These are phyloP conservation scores for Letharia lupina DNA, from an alignment of 495 filamentous ascomycete species.

Conservation along the genomic window DNA sequence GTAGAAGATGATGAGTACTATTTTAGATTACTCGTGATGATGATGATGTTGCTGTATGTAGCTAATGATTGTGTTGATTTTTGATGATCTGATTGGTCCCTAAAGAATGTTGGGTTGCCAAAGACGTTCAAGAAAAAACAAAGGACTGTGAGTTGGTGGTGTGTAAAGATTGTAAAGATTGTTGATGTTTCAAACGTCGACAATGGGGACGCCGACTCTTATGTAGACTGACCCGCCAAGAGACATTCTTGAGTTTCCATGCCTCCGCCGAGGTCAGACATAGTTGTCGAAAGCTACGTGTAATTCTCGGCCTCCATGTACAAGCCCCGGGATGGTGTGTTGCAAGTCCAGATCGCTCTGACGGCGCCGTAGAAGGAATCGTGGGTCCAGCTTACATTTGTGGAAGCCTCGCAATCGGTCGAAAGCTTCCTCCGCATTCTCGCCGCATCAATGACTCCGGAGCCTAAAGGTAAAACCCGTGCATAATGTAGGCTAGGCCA, in stretches of 20 bases:
- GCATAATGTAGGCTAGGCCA: too few species aligned
- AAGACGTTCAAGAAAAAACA: background rate
- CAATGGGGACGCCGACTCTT: background rate
- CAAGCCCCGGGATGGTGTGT: background rate
- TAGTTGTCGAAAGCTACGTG: background rate
- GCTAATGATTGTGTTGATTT: background rate
- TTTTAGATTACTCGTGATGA: background rate
- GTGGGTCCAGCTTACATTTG: background rate
- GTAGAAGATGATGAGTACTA: background rate
- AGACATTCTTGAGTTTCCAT: background rate
- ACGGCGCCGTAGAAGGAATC: background rate
- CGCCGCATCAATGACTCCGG: too few species aligned
- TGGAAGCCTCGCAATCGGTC: background rate
- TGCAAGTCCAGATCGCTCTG: background rate
- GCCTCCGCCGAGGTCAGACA: background rate
- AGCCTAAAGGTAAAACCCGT: too few species aligned
- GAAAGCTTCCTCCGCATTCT: too few species aligned
- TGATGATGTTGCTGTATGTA: background rate
- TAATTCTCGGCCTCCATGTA: background rate
- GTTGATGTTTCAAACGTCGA: background rate
- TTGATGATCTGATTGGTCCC: background rate
- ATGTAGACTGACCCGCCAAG: background rate
- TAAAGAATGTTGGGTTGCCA: background rate
- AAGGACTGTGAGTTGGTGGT: background rate
- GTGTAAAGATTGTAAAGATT: background rate